A percentile compares a stretch with the other conserved stretches of the same genome.
Evolutionary conservation across 176 grass and related monocot genomes (phyloP).

Genomic region (Echinochloa phyllopogon): DNA sequence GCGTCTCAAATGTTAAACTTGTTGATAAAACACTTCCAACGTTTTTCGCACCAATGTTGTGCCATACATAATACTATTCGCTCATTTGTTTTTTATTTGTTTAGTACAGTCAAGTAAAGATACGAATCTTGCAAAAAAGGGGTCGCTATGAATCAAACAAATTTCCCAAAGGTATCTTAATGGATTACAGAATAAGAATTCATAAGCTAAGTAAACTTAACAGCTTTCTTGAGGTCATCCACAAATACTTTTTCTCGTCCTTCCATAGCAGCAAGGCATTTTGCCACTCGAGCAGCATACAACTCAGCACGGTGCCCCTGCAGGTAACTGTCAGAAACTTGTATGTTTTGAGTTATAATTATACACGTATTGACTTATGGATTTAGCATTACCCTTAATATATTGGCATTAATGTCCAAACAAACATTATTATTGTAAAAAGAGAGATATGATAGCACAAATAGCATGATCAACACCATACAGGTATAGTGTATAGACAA

Average conservation of each 20-base stretch:
- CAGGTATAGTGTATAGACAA: slow-evolving; percentile 34
- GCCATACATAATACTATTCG: not conserved
- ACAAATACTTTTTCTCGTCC: slow-evolving; percentile 97
- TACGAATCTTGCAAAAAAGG: not conserved
- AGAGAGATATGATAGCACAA: not conserved
- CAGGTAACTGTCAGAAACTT: slow-evolving; percentile 33
- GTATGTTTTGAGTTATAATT: slow-evolving; percentile 30
- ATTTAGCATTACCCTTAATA: slow-evolving; percentile 15
- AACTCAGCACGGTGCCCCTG: slow-evolving; percentile 97
- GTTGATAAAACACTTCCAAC: not conserved
- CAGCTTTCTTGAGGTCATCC: slow-evolving; percentile 99
- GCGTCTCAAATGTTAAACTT: slow-evolving; percentile 26
- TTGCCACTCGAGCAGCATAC: slow-evolving; percentile 97
- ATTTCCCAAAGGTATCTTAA: slow-evolving; percentile 21
- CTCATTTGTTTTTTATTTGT: slow-evolving; percentile 7
- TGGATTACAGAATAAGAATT: slow-evolving; percentile 37
- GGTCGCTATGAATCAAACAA: slow-evolving; percentile 20
- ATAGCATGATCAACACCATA: not conserved
- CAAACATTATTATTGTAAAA: not conserved
- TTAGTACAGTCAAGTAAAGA: slow-evolving; percentile 38
- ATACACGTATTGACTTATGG: not conserved
- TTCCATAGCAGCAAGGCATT: slow-evolving; percentile 97
- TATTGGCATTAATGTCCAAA: slow-evolving; percentile 28
- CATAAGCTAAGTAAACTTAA: slow-evolving; percentile 54
- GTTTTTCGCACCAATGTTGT: not conserved